Evolutionary conservation across 192 early-diverging fungal genomes (phyloP), one percentile per base, ranked within the genome.

Genomic region (Coemansia furcata): DNA sequence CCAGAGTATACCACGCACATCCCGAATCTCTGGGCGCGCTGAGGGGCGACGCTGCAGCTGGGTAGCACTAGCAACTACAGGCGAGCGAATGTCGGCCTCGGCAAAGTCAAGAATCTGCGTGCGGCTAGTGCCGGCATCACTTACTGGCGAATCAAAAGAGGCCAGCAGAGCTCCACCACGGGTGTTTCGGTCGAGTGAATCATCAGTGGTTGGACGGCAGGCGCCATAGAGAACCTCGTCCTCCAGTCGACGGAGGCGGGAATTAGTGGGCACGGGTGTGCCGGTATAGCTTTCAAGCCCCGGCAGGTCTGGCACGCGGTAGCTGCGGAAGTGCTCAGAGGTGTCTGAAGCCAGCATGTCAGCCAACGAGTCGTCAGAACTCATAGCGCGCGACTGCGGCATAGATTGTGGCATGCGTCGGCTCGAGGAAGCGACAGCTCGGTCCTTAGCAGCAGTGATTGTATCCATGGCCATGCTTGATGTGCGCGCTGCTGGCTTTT

Each of bases 41-140:
- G 71, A 71, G 4, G 74, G 74, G 12, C 79, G 71, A 10, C 60
- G 67, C 42, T 67, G 57, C 37, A 40, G n/a, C 35, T 42, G 32
- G 19, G 14, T 58, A 4, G 47, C 8, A 8, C 21, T 21, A 0
- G 38, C 12, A 30, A 36, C 19, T 29, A 21, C 32, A 30, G 26
- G 60, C 3, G 47, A 32, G 29, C 40, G 52, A n/a, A 77, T 54
- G 62, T 62, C 44, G 4, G 74, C 37, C 62, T 73, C 71, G 14
- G 74, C 57, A 71, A 82, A 82, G 59, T 71, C 74, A 62, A 82
- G 62, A 14, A 82, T 82, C 57, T 69, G 79, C 17, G 79, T 82
- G 21, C 68, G 63, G 6, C 79, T 74, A 17, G 79, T 82, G 62
- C 74, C 79, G 1, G 79, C 60, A 0, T 82, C 79, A 58, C 79